Percentiles rank a stretch among this genome's conserved stretches.
phyloP scores from a whole-genome alignment of 2,329 filamentous ascomycete genomes.

The Fusarium anthophilum region DNA sequence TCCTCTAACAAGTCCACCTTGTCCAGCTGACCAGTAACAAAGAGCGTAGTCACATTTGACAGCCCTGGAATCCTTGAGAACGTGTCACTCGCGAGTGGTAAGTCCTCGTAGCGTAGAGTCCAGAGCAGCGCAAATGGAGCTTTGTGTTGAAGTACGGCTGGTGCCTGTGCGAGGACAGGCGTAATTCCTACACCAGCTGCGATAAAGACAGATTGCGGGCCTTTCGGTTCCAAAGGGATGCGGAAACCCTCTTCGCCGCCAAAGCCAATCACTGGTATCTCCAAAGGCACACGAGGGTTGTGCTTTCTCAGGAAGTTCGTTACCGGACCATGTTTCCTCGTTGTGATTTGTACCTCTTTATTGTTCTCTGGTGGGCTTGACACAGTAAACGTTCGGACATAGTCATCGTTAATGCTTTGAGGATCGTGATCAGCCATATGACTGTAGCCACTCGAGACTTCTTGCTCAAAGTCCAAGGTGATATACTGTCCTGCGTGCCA shows the following conservation, averaged over 20 bases:
- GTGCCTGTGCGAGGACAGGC: slow-evolving; percentile 77
- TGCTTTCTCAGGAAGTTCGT: slow-evolving; percentile 72
- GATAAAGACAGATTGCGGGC: slow-evolving; percentile 64
- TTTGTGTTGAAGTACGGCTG: slow-evolving; percentile 52
- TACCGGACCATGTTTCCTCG: slow-evolving; percentile 73
- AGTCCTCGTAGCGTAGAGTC: slow-evolving; percentile 70
- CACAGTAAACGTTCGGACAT: slow-evolving; percentile 83
- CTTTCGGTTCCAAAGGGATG: slow-evolving; percentile 41
- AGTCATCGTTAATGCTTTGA: slow-evolving; percentile 83
- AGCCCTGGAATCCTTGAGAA: slow-evolving; percentile 64
- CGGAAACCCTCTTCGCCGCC: slow-evolving; percentile 67
- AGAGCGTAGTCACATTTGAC: slow-evolving; percentile 64
- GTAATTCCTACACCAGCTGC: slow-evolving; percentile 87
- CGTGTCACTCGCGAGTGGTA: slow-evolving; percentile 68
- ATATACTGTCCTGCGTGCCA: slow-evolving; percentile 82
- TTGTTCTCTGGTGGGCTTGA: slow-evolving; percentile 63
- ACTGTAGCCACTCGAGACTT: slow-evolving; percentile 77
- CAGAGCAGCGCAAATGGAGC: slow-evolving; percentile 69
- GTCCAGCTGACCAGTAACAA: slow-evolving; percentile 65
- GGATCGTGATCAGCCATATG: slow-evolving; percentile 89
- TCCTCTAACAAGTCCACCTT: slow-evolving; percentile 49
- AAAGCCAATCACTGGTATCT: slow-evolving; percentile 76
- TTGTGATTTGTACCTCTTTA: slow-evolving; percentile 75
- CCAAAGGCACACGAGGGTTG: slow-evolving; percentile 62
- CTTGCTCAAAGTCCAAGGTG: slow-evolving; percentile 75